These are phyloP conservation scores for Verruconis gallopava DNA, from an alignment of 2,329 filamentous ascomycete genomes.

Conservation along the genomic window DNA sequence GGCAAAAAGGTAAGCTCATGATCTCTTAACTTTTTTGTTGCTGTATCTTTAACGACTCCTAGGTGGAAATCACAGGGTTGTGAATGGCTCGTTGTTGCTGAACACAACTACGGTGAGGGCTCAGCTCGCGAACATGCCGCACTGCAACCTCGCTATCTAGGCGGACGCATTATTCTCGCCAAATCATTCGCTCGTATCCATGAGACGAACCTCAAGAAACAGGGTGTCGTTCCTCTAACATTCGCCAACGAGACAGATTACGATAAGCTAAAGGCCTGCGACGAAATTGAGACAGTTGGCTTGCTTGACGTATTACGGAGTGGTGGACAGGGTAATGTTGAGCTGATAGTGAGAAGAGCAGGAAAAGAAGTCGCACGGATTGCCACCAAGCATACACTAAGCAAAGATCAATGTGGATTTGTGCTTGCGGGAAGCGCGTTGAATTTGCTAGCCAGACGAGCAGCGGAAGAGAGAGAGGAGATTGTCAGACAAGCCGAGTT, in stretches of 20 bases:
- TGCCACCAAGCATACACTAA: slow-evolving; percentile 76
- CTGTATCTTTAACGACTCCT: no score
- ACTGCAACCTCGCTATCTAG: slow-evolving; percentile 80
- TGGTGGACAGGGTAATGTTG: slow-evolving; percentile 64
- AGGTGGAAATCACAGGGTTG: slow-evolving; percentile 63
- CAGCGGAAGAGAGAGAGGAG: slow-evolving; percentile 22
- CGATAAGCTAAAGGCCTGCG: slow-evolving; percentile 67
- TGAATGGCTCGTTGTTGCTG: slow-evolving; percentile 88
- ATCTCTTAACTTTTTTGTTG: no score
- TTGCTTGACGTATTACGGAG: slow-evolving; percentile 68
- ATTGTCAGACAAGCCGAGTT: slow-evolving; percentile 25
- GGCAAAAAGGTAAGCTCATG: slow-evolving; percentile 47
- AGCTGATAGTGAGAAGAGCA: slow-evolving; percentile 39
- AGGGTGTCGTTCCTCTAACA: slow-evolving; percentile 88
- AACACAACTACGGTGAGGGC: slow-evolving; percentile 95
- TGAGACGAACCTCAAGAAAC: slow-evolving; percentile 94
- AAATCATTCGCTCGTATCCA: slow-evolving; percentile 89
- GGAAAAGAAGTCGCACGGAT: slow-evolving; percentile 54
- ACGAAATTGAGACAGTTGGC: slow-evolving; percentile 71
- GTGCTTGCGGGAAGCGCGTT: slow-evolving; percentile 87
- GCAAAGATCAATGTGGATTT: slow-evolving; percentile 80
- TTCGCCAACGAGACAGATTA: slow-evolving; percentile 85
- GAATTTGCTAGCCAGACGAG: slow-evolving; percentile 68
- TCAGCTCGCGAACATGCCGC: slow-evolving; percentile 83
- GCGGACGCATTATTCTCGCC: slow-evolving; percentile 67